Percentiles rank a stretch among this genome's conserved stretches.
phyloP scores from a whole-genome alignment of 768 basidiomycete genomes.

The Lactarius deliciosus region DNA sequence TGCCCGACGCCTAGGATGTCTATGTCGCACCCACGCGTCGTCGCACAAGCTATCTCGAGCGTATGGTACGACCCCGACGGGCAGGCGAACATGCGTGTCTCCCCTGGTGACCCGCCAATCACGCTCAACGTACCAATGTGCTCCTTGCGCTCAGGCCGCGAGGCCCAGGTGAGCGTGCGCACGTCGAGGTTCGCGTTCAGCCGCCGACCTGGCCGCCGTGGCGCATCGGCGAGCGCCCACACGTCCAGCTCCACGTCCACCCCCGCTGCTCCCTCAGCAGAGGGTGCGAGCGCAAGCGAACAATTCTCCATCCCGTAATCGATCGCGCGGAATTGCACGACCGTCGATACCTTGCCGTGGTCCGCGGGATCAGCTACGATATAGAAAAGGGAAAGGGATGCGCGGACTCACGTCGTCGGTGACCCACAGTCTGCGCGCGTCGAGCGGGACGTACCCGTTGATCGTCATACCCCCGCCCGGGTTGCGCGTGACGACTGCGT shows the following conservation, averaged over 20 bases:
- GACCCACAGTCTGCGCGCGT: not conserved
- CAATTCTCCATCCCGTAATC: conserved; percentile 21
- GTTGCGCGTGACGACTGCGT: not conserved
- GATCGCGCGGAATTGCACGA: conserved; percentile 21
- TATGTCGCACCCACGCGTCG: conserved; percentile 1
- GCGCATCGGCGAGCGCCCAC: not conserved
- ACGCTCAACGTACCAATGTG: not conserved
- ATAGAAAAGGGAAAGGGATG: not conserved
- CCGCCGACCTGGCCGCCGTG: not conserved
- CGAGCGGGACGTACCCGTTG: conserved; percentile 15
- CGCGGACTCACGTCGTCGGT: not conserved
- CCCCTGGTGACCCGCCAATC: not conserved
- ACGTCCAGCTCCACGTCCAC: not conserved
- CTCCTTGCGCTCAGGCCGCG: conserved; percentile 8
- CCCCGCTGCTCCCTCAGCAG: not conserved
- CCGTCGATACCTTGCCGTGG: conserved; percentile 6
- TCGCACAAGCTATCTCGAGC: conserved; percentile 10
- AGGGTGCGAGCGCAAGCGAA: not conserved
- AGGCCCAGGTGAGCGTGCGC: conserved; percentile 4
- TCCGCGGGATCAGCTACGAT: too few species aligned
- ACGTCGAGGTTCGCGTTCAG: conserved; percentile 3
- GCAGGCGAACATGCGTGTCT: conserved; percentile 1
- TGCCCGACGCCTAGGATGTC: conserved; percentile 1
- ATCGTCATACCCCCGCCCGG: not conserved
- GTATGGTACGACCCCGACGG: conserved; percentile 14